phyloP scores from a whole-genome alignment of 164 flowering plant genomes.

The Vitis amurensis region DNA sequence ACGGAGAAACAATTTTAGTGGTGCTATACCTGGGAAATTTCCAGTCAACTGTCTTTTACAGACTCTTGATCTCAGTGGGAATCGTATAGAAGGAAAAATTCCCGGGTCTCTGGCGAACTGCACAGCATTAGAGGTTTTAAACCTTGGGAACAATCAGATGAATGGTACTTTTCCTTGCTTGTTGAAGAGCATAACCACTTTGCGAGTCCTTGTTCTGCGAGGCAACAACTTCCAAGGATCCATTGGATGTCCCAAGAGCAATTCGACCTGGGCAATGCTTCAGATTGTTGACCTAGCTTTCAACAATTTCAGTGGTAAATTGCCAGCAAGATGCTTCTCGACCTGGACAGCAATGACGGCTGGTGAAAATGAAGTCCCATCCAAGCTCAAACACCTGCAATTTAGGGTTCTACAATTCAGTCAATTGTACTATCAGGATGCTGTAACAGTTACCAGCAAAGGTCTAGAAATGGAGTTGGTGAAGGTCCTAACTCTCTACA shows the following conservation, averaged over 20 bases:
- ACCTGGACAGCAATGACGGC: conserved; percentile 48
- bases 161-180: no score
- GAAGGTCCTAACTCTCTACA: conserved; percentile 44
- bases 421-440: conserved; percentile 31
- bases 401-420: conserved; percentile 1
- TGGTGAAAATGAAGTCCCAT: conserved; percentile 2
- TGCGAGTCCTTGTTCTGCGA: no score
- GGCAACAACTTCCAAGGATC: no score
- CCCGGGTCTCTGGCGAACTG: no score
- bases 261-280: conserved; percentile 27
- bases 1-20: conserved; percentile 35
- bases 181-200: no score
- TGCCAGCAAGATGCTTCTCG: conserved; percentile 20
- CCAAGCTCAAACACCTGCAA: conserved; percentile 12
- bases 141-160: no score
- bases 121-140: no score
- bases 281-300: conserved; percentile 57
- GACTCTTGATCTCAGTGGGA: no score
- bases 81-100: no score
- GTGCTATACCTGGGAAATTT: conserved; percentile 30
- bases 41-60: no score
- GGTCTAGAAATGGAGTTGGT: conserved; percentile 35
- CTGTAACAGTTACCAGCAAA: conserved; percentile 41
- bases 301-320: conserved; percentile 46
- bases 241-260: no score